Evolutionary conservation across 1,284 basidiomycete species (phyloP).

Genomic region (Sanghuangporus baumii): DNA sequence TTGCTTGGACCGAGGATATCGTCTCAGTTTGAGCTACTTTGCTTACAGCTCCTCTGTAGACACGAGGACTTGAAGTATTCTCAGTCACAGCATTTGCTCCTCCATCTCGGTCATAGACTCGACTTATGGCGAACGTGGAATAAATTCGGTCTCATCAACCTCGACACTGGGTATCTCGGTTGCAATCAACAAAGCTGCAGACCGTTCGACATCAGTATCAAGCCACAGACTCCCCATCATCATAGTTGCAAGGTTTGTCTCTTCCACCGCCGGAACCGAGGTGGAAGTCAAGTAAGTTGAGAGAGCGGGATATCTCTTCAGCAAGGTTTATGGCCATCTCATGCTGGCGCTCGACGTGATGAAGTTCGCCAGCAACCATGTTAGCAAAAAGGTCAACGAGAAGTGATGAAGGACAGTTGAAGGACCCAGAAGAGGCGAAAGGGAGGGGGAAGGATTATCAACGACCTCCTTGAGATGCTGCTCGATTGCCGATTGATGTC

Average conservation of each 20-base stretch:
- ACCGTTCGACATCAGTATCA: conserved; percentile 36
- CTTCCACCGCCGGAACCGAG: conserved; percentile 35
- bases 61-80: conserved; percentile 7
- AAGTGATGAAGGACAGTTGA: background rate
- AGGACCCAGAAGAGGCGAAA: too few species aligned
- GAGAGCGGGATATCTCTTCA: conserved; percentile 40
- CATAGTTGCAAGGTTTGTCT: conserved; percentile 21
- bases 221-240: conserved; percentile 48
- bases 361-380: background rate
- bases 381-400: background rate
- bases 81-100: too few species aligned
- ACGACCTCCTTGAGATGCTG: too few species aligned
- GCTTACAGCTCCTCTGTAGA: too few species aligned
- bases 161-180: background rate
- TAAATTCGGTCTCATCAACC: background rate
- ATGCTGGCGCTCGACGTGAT: conserved; percentile 14
- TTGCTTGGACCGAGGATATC: conserved; percentile 22
- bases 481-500: too few species aligned
- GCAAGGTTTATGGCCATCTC: conserved; percentile 27
- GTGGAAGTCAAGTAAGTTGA: conserved; percentile 46
- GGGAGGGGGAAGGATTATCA: too few species aligned
- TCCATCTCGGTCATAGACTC: too few species aligned
- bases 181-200: background rate
- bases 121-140: too few species aligned
- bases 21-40: conserved; percentile 19